A percentile compares a stretch with the other conserved stretches of the same genome.
Conservation (phyloP, 2,329 filamentous ascomycete genomes). For the Xylaria sp. region DNA sequence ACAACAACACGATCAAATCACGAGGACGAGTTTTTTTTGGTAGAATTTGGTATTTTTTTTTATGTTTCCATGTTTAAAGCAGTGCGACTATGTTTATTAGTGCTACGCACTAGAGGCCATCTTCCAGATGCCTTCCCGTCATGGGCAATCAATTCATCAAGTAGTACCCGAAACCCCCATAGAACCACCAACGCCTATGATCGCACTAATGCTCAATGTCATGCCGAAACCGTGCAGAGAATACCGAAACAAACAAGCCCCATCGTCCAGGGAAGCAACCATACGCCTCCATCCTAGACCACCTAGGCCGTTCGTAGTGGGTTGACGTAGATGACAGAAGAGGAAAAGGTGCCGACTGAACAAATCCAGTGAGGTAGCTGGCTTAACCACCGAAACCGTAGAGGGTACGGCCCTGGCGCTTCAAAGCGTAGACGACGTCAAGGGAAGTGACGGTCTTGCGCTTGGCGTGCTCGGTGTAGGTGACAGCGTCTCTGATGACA, state of each 20-base stretch:
- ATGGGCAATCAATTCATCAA: conserved; percentile 25
- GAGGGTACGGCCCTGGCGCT: conserved; percentile 61
- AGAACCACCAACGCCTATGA: conserved; percentile 31
- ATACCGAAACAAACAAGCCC: conserved; percentile 10
- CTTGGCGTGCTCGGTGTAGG: conserved; percentile 80
- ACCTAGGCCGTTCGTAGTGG: not conserved
- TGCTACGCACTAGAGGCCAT: conserved; percentile 20
- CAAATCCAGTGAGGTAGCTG: conserved; percentile 1
- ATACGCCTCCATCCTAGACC: conserved; percentile 4
- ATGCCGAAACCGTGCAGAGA: conserved; percentile 28
- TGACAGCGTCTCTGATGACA: conserved; percentile 74
- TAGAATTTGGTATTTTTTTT: conserved; percentile 7
- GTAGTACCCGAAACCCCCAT: conserved; percentile 25
- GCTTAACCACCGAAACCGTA: conserved; percentile 64
- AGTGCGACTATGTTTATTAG: conserved; percentile 27
- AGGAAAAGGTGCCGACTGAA: conserved; percentile 5
- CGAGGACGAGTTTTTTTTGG: not conserved
- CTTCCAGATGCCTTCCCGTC: conserved; percentile 23
- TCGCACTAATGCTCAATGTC: conserved; percentile 29
- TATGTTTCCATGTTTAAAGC: conserved; percentile 20
- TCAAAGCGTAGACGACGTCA: conserved; percentile 58
- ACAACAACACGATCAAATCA: not conserved
- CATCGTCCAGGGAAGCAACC: conserved; percentile 1
- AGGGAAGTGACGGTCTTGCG: conserved; percentile 65
- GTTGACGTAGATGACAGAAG: conserved; percentile 8